phyloP scores from a whole-genome alignment of 371 early-diverging fungal genomes.

The Rhizopus arrhizus region DNA sequence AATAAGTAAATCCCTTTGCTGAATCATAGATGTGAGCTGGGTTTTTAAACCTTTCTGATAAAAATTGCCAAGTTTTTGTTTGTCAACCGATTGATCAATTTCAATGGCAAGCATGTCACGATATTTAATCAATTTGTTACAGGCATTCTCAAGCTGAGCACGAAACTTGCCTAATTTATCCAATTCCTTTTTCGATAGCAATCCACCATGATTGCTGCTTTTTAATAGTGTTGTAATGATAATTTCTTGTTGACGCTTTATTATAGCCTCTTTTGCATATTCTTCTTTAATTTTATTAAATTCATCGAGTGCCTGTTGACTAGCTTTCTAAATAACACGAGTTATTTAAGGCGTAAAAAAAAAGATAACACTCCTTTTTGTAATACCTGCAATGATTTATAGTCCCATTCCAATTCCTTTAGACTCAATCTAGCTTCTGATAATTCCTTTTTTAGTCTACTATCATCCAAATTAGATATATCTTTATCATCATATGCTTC shows the following conservation, averaged over 20 bases:
- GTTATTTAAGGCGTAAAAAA: too few relatives aligned
- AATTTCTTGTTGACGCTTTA: slow-evolving; percentile 16
- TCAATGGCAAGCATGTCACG: slow-evolving; percentile 24
- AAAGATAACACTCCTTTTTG: too few relatives aligned
- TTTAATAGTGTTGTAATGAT: slow-evolving; percentile 14
- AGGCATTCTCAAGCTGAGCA: slow-evolving; percentile 30
- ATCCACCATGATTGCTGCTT: slow-evolving; percentile 6
- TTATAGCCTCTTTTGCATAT: slow-evolving; percentile 14
- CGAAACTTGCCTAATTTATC: slow-evolving; percentile 22
- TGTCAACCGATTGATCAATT: slow-evolving; percentile 14
- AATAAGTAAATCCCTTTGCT: slow-evolving; percentile 29
- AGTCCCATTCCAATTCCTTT: slow-evolving; percentile 24
- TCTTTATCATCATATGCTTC: not conserved
- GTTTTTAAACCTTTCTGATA: slow-evolving; percentile 27
- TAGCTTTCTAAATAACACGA: slow-evolving; percentile 15
- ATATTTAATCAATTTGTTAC: slow-evolving; percentile 25
- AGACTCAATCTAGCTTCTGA: slow-evolving; percentile 15
- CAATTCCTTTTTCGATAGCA: slow-evolving; percentile 31
- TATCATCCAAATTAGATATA: not conserved
- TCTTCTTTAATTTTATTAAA: slow-evolving; percentile 26
- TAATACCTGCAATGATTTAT: slow-evolving; percentile 24
- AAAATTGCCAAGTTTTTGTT: slow-evolving; percentile 3
- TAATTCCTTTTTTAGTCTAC: slow-evolving; percentile 21
- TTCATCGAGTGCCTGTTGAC: slow-evolving; percentile 34
- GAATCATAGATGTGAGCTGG: slow-evolving; percentile 27